Base-by-base conservation (phyloP, 2,329 filamentous ascomycete genomes). In the Ophiostoma montium region DNA sequence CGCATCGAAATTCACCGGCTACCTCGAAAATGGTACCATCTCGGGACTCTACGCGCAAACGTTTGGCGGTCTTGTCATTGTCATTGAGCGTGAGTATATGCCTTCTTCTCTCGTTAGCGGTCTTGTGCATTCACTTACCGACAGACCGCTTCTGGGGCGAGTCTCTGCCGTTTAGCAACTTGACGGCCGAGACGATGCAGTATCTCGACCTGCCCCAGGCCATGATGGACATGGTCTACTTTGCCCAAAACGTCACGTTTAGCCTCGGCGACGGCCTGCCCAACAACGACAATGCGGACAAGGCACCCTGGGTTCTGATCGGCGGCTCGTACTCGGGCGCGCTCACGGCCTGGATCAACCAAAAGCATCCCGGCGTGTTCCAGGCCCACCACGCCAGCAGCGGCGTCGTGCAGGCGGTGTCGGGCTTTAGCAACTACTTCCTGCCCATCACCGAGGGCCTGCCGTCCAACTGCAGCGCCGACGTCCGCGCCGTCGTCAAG, bases 311-410 rank as follows among this genome's bases (percentile, higher is more conserved):
- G 75, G 62, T 78, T 30, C 64, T 71, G 45, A 65, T 67, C n/a
- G 75, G 75, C 18, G 74, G 73, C 13, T 76, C 71, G 2, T 78
- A 78, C 58, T 67, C 69, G 27, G 75, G 74, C 44, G 74, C 74
- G 1, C 62, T 78, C 39, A 61, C 74, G 1, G 73, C 68, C 0
- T 78, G 74, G 74, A 67, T 69, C 3, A 68, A 69, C 16, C 63
- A 65, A 12, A 61, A 68, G 15, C 66, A 69, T 11, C 72, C 74
- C 0, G 74, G 71, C 15, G 76, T 72, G 0, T 74, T 72, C 59
- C 77, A 73, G 73, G 72, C 73, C 0, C 77, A 77, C 56, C 71
- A 74, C 53, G 70, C 73, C 18, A 73, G 71, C 12, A 75, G 71
- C 57, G 75, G 71, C 2, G 70, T 74, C 1, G 75, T 78, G 0